These are phyloP conservation scores for Pyrus pyrifolia DNA, from an alignment of 306 rosid genomes.

Conservation along the genomic window DNA sequence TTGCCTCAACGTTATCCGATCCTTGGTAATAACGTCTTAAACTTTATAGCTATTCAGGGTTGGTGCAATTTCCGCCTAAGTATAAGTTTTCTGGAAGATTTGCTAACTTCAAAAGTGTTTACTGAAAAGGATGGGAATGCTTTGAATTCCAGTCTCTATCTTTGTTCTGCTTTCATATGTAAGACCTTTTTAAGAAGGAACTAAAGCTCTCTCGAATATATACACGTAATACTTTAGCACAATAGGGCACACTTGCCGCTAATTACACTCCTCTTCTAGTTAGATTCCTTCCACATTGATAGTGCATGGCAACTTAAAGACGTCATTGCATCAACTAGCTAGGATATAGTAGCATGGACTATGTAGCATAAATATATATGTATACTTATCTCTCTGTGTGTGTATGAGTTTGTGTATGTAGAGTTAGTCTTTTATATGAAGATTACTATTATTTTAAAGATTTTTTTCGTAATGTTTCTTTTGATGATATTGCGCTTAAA, in stretches of 20 bases:
- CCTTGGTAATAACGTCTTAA: background rate
- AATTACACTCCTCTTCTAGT: background rate
- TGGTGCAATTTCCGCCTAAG: background rate
- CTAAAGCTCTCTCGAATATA: background rate
- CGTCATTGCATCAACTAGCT: background rate
- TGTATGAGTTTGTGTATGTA: background rate
- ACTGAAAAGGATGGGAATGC: background rate
- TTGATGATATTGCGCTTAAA: background rate
- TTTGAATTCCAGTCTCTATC: background rate
- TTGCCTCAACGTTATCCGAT: background rate
- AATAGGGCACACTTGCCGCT: background rate
- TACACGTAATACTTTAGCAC: background rate
- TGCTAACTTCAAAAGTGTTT: background rate
- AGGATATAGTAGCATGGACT: background rate
- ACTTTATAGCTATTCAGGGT: background rate
- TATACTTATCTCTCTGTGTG: too few relatives aligned
- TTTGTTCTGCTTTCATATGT: background rate
- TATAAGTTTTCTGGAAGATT: background rate
- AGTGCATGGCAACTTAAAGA: background rate
- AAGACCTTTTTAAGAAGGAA: background rate
- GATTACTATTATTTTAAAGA: background rate
- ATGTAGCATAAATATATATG: background rate
- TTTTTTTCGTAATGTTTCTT: background rate
- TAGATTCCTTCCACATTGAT: background rate
- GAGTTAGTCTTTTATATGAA: background rate